phyloP scores from a whole-genome alignment of 352 stramenopile genomes.

The Labyrinthula sp. region DNA sequence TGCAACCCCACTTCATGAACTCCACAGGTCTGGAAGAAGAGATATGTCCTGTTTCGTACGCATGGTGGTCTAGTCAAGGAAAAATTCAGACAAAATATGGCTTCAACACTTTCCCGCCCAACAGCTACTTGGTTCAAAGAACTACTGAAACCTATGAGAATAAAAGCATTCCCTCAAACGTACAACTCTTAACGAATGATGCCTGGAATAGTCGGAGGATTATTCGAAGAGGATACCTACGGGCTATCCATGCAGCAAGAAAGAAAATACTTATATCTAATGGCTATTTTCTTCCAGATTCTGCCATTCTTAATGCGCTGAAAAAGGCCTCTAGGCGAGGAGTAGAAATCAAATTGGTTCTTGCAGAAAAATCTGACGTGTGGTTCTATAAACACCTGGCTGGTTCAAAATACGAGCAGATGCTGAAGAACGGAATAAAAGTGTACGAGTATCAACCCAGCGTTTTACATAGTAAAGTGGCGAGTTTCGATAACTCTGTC shows the following conservation, averaged over 20 bases:
- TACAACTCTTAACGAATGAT: conserved; percentile 26
- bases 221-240: conserved; percentile 22
- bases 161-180: too few relatives aligned
- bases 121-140: too few relatives aligned
- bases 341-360: conserved; percentile 14
- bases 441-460: conserved; percentile 23
- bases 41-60: conserved; percentile 4
- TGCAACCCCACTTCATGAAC: too few relatives aligned
- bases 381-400: conserved; percentile 7
- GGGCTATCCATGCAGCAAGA: conserved; percentile 15
- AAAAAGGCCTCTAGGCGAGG: conserved; percentile 16
- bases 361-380: conserved; percentile 19
- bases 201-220: conserved; percentile 18
- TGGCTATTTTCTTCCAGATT: conserved; percentile 22
- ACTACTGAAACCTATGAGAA: too few relatives aligned
- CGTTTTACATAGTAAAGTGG: conserved; percentile 21
- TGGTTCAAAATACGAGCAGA: conserved; percentile 20
- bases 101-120: not conserved
- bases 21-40: too few relatives aligned
- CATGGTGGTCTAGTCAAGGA: conserved; percentile 24
- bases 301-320: conserved; percentile 15
- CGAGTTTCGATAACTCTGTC: conserved; percentile 13
- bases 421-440: conserved; percentile 20
- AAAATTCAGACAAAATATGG: not conserved
- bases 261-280: conserved; percentile 16